Evolutionary conservation across 2,329 filamentous ascomycete genomes (phyloP).

Genomic region (Hymenoscyphus fructigenus): DNA sequence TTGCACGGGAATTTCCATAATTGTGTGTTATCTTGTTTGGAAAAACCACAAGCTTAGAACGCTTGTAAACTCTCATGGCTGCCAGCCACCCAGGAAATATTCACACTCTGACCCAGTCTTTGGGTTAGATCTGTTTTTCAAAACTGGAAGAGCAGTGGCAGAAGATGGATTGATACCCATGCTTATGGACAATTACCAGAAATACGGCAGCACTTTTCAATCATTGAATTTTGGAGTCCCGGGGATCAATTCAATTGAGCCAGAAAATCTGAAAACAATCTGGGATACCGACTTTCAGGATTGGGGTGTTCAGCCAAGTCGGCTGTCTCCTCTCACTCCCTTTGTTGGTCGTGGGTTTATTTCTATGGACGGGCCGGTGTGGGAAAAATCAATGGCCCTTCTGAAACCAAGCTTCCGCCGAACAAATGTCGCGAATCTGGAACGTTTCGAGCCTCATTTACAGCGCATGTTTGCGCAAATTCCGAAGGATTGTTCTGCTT

Average conservation of each 20-base stretch:
- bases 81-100: not conserved
- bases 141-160: not conserved
- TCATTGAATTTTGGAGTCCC: not conserved
- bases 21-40: not conserved
- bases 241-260: conserved; percentile 9
- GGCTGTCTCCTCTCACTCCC: not conserved
- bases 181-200: not conserved
- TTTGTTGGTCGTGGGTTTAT: conserved; percentile 6
- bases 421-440: conserved; percentile 2
- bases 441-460: not conserved
- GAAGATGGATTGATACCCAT: not conserved
- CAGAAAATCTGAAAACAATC: conserved; percentile 9
- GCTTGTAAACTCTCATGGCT: conserved; percentile 3
- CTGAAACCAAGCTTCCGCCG: conserved; percentile 4
- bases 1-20: not conserved
- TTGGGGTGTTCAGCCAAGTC: conserved; percentile 4
- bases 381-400: conserved; percentile 4
- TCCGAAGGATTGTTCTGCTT: not conserved
- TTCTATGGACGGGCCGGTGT: conserved; percentile 1
- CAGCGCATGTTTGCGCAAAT: not conserved
- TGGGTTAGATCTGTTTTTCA: not conserved
- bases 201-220: not conserved
- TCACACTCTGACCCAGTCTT: conserved; percentile 7
- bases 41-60: not conserved
- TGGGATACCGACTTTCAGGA: conserved; percentile 3